These are phyloP conservation scores for Amanita fuliginea DNA, from an alignment of 768 basidiomycete species.

Conservation along the genomic window DNA sequence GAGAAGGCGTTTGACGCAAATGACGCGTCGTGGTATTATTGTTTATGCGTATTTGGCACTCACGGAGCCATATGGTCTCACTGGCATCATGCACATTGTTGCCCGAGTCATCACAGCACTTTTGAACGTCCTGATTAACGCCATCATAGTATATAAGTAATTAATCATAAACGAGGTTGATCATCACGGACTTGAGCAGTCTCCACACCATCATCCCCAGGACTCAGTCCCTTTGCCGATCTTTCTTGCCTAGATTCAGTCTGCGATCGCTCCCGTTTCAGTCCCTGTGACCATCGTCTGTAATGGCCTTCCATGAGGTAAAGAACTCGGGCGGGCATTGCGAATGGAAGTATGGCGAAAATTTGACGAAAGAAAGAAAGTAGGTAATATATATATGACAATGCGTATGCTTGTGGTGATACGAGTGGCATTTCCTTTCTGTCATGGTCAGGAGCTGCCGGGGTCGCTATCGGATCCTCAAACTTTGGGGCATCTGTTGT, in stretches of 20 bases:
- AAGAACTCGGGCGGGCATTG: conserved; percentile 33
- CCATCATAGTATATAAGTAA: conserved; percentile 26
- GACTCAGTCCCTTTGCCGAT: conserved; percentile 3
- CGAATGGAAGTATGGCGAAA: conserved; percentile 38
- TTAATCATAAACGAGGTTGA: conserved; percentile 26
- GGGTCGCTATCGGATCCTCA: conserved; percentile 21
- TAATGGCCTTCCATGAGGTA: conserved; percentile 2
- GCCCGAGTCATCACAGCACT: conserved; percentile 17
- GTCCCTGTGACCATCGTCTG: conserved; percentile 3
- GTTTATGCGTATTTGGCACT: conserved; percentile 23
- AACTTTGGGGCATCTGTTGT: conserved; percentile 13
- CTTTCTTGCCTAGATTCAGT: conserved; percentile 11
- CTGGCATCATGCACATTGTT: conserved; percentile 15
- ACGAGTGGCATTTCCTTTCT: conserved; percentile 16
- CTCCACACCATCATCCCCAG: conserved; percentile 22
- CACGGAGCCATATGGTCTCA: conserved; percentile 1
- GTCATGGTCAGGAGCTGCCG: conserved; percentile 16
- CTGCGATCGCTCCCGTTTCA: background rate
- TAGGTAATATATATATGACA: conserved; percentile 27
- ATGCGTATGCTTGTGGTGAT: conserved; percentile 4
- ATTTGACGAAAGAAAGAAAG: conserved; percentile 37
- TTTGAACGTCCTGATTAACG: conserved; percentile 18
- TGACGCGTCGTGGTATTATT: conserved; percentile 61
- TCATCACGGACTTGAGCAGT: conserved; percentile 38
- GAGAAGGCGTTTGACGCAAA: conserved; percentile 27